A percentile compares a stretch with the other conserved stretches of the same genome.
Evolutionary conservation across 176 grass and related monocot species (phyloP).

Genomic region (Aegilops longissima): DNA sequence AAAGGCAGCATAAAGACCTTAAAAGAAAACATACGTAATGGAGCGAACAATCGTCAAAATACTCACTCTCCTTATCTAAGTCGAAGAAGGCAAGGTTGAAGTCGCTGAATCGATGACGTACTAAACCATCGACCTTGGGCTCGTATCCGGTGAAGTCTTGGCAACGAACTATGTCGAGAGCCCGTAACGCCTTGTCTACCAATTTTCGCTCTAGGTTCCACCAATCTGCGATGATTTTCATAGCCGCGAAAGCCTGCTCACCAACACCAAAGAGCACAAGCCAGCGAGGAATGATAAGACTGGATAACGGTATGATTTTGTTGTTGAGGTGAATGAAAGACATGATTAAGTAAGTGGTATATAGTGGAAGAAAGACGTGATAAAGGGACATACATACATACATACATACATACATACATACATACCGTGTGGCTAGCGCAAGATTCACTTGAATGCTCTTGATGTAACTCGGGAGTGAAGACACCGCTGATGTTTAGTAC

Average conservation of each 20-base stretch:
- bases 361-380: no score
- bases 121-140: neutral
- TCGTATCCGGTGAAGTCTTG: neutral
- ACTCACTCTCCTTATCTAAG: neutral
- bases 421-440: no score
- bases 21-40: no score
- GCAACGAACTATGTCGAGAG: neutral
- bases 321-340: neutral
- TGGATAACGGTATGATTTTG: neutral
- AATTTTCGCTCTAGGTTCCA: neutral
- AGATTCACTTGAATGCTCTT: no score
- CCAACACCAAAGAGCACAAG: neutral
- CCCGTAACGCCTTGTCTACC: neutral
- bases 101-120: neutral
- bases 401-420: no score
- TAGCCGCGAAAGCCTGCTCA: neutral
- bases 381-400: no score
- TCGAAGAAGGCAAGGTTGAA: neutral
- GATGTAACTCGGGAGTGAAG: no score
- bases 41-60: neutral
- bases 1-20: no score
- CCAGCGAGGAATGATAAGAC: neutral
- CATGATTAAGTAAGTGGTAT: neutral
- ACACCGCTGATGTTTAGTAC: no score
- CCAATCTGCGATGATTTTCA: no score